Percentiles rank a stretch among this genome's conserved stretches.
Evolutionary conservation across 2,329 filamentous ascomycete species (phyloP).

Genomic region (Lecanicillium sp.): DNA sequence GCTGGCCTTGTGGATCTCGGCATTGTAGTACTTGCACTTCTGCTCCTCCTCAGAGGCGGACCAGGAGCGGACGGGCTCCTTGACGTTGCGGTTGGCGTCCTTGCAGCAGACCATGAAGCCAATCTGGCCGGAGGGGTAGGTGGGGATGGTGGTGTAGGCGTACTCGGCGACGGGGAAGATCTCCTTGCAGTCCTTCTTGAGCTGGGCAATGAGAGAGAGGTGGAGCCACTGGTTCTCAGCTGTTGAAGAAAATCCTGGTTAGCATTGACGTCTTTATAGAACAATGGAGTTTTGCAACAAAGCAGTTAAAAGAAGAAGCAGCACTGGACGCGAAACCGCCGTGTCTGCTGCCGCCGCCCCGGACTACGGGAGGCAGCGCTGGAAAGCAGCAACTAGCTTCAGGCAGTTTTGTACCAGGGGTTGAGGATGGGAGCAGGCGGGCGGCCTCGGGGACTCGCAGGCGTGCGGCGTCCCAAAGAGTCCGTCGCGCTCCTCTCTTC

Average conservation of each 20-base stretch:
- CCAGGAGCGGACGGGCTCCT: constrained; percentile 76
- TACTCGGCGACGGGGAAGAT: constrained; percentile 98
- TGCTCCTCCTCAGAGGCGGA: constrained; percentile 82
- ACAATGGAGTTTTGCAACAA: constrained; percentile 9
- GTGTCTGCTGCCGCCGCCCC: constrained; percentile 18
- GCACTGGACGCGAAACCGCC: too few relatives aligned
- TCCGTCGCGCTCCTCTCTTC: constrained; percentile 10
- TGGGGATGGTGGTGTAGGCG: constrained; percentile 98
- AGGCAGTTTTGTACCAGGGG: constrained; percentile 24
- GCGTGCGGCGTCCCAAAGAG: too few relatives aligned
- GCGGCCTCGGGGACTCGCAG: neutral
- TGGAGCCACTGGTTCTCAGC: constrained; percentile 99
- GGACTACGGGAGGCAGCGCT: constrained; percentile 29
- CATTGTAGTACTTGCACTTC: constrained; percentile 94
- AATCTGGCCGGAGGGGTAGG: constrained; percentile 97
- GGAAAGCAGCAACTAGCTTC: constrained; percentile 32
- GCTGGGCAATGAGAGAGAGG: constrained; percentile 82
- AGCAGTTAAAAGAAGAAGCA: constrained; percentile 13
- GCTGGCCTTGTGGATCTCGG: constrained; percentile 89
- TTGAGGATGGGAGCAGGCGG: constrained; percentile 7
- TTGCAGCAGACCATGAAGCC: constrained; percentile 99
- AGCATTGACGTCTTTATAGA: constrained; percentile 3
- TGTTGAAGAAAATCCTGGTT: constrained; percentile 28
- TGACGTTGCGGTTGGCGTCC: constrained; percentile 76
- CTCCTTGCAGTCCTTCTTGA: constrained; percentile 94